Base-by-base conservation (phyloP, 192 early-diverging fungal genomes). In the Helicostylum pulchrum region DNA sequence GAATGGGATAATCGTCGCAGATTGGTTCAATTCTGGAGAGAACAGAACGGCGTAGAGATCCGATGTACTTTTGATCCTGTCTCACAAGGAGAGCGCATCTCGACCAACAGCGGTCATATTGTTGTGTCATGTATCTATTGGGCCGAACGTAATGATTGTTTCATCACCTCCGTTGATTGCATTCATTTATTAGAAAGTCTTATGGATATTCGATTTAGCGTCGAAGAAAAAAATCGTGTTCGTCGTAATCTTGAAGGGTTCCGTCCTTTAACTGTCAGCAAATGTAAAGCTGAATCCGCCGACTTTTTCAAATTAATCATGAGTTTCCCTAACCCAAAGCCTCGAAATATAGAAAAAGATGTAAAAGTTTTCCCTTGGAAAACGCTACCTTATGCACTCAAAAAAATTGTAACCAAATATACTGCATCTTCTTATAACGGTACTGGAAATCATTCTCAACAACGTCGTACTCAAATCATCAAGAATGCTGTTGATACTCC, bases 331-430 rank as follows among this genome's bases (percentile, higher is more conserved):
- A 86, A 87, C 61, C 90, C 91, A 51, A 89, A 86, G 77, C 91
- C 91, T n/a, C 77, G 91, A 49, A 91, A 91, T 71, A 91, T 90
- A 57, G 90, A 90, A 77, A 93, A 93, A 72, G 90, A 93, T 57
- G 84, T 93, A 77, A 93, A 93, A 68, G 88, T 93, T 2, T 93
- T 88, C 70, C 80, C 83, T 6, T 93, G 91, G 91, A 80, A 83
- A 58, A 79, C 84, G 0, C 71, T 93, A 5, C 71, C 81, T 8
- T 71, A 80, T 26, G 90, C 87, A 0, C 76, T 91, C 45, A 83
- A 87, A 57, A 93, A 93, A 64, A 90, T 93, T 60, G 82, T 90
- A 19, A 76, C 77, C 48, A 93, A 91, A 61, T 88, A 88, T 66
- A 84, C 79, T 14, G 62, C 62, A 23, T 43, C 57, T 44, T 44